These are phyloP conservation scores for Arctostaphylos glauca DNA, from an alignment of 148 eudicot genomes.

Conservation along the genomic window DNA sequence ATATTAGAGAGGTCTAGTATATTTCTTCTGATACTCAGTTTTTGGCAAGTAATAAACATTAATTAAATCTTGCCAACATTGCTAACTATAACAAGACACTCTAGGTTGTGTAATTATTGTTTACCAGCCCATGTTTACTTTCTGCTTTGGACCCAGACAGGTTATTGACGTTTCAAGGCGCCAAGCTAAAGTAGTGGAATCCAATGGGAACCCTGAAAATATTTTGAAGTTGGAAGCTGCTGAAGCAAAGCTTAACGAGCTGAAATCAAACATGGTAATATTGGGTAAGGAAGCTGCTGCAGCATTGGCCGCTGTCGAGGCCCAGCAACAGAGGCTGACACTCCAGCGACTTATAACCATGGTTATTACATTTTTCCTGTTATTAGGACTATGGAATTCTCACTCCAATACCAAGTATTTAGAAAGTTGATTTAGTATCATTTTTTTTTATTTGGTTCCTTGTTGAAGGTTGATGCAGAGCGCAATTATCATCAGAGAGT, in stretches of 20 bases:
- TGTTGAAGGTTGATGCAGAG: constrained; percentile 81
- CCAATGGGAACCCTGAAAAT: constrained; percentile 60
- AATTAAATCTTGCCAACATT: not conserved
- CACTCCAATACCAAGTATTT: not conserved
- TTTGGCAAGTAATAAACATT: not conserved
- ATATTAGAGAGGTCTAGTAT: not conserved
- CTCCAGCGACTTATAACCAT: constrained; percentile 81
- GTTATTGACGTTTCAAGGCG: constrained; percentile 86
- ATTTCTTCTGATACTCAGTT: not conserved
- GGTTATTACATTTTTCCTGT: constrained; percentile 38
- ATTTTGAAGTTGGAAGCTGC: constrained; percentile 72
- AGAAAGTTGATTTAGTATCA: not conserved
- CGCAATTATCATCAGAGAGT: constrained; percentile 76
- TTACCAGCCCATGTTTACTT: constrained; percentile 12
- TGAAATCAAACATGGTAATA: constrained; percentile 70
- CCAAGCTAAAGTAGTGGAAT: constrained; percentile 70
- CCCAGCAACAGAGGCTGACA: constrained; percentile 83
- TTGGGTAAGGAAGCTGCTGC: constrained; percentile 88
- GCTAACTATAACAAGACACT: not conserved
- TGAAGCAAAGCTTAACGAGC: constrained; percentile 75
- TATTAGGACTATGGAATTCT: not conserved
- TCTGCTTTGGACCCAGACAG: constrained; percentile 49
- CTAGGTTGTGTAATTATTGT: not conserved
- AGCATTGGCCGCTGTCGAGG: constrained; percentile 92
- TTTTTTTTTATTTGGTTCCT: not conserved